phyloP scores from a whole-genome alignment of 163 green algal genomes.

The Chlorella variabilis region DNA sequence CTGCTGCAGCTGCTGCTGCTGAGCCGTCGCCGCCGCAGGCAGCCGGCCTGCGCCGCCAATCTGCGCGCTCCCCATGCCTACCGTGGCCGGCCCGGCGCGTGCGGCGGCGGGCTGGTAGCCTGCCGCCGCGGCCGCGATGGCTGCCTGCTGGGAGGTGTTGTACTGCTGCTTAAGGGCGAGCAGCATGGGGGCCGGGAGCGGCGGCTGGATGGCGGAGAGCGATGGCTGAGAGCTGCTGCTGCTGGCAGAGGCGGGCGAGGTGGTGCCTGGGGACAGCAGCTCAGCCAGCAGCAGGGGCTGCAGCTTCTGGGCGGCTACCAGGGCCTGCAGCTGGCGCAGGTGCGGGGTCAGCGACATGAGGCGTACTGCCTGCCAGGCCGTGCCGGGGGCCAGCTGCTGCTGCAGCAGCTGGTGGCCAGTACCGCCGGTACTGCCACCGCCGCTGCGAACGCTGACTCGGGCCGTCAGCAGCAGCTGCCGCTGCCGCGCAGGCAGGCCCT shows the following conservation, averaged over 20 bases:
- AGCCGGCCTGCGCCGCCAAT: too few species aligned
- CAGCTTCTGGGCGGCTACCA: slow-evolving; percentile 48
- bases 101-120: slow-evolving; percentile 43
- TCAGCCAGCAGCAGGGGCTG: slow-evolving; percentile 39
- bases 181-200: slow-evolving; percentile 25
- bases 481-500: not conserved
- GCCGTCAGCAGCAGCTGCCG: not conserved
- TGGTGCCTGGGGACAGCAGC: slow-evolving; percentile 41
- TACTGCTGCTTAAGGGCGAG: slow-evolving; percentile 38
- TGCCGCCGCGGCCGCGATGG: slow-evolving; percentile 53
- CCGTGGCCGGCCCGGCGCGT: too few species aligned
- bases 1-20: not conserved
- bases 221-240: slow-evolving; percentile 6
- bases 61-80: too few species aligned
- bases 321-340: slow-evolving; percentile 55
- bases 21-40: not conserved
- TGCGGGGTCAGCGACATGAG: slow-evolving; percentile 55
- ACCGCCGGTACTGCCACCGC: not conserved
- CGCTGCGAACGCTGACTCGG: not conserved
- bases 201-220: slow-evolving; percentile 2
- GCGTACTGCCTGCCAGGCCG: slow-evolving; percentile 39
- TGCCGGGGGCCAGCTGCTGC: slow-evolving; percentile 15
- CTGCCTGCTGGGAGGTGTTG: slow-evolving; percentile 60
- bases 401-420: not conserved
- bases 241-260: not conserved